Percentiles rank a stretch among this genome's conserved stretches.
phyloP scores from a whole-genome alignment of 306 rosid genomes.

The Prosopis cineraria region DNA sequence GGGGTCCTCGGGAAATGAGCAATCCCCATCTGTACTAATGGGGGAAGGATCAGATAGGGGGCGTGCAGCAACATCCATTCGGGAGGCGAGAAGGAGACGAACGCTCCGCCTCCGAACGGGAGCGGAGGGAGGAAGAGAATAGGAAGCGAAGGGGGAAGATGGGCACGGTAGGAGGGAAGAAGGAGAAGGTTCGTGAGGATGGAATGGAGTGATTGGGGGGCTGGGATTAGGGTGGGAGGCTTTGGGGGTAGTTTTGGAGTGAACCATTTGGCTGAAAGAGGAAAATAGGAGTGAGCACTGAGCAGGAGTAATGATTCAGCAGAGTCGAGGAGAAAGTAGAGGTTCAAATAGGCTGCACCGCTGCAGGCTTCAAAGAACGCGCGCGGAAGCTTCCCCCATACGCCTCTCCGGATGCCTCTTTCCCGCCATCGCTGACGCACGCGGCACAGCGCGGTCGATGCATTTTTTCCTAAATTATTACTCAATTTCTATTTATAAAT shows the following conservation, averaged over 20 bases:
- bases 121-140: not conserved
- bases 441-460: not conserved
- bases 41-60: not conserved
- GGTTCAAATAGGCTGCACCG: not conserved
- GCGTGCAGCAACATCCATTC: not conserved
- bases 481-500: no score
- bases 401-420: not conserved
- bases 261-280: constrained; percentile 12
- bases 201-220: constrained; percentile 36
- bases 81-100: constrained; percentile 37
- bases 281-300: not conserved
- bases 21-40: not conserved
- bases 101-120: constrained; percentile 35
- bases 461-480: no score
- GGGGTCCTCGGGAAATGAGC: not conserved
- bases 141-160: not conserved
- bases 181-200: constrained; percentile 33
- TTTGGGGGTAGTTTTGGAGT: constrained; percentile 39
- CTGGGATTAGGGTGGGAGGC: constrained; percentile 7
- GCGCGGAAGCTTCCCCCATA: not conserved
- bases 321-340: not conserved
- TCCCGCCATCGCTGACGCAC: not conserved
- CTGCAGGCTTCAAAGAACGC: not conserved
- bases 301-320: not conserved
- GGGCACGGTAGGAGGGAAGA: not conserved